These are phyloP conservation scores for Triglochin maritima DNA, from an alignment of 106 monocot species.

Conservation along the genomic window DNA sequence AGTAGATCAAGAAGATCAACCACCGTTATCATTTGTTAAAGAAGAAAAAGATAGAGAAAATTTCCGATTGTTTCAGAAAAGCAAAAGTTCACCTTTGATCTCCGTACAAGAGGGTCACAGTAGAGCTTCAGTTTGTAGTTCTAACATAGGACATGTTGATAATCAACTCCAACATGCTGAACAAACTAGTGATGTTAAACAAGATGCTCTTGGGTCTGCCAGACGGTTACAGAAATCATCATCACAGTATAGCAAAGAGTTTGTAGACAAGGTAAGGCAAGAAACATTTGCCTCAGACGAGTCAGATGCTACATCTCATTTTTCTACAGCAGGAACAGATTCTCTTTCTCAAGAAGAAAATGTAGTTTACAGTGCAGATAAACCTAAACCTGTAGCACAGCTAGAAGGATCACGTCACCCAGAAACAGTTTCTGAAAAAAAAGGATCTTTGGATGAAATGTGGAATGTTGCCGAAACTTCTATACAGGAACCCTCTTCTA, in stretches of 20 bases:
- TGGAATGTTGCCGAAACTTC: slow-evolving; percentile 35
- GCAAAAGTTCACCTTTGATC: background rate
- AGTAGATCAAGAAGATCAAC: background rate
- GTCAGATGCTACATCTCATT: slow-evolving; percentile 1
- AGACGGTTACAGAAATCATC: slow-evolving; percentile 26
- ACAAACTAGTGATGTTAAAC: slow-evolving; percentile 7
- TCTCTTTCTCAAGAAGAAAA: background rate
- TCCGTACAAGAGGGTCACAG: slow-evolving; percentile 1
- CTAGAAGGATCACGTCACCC: slow-evolving; percentile 19
- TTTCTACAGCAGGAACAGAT: slow-evolving; percentile 1
- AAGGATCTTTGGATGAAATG: slow-evolving; percentile 65
- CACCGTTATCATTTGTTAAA: too few species aligned
- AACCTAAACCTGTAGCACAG: slow-evolving; percentile 7
- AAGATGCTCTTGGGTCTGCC: slow-evolving; percentile 31
- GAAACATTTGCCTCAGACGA: slow-evolving; percentile 12
- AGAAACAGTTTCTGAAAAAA: slow-evolving; percentile 22
- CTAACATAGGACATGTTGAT: slow-evolving; percentile 1
- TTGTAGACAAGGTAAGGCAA: slow-evolving; percentile 27
- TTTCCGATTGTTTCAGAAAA: background rate
- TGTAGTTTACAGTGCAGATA: background rate
- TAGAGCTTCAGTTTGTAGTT: slow-evolving; percentile 6
- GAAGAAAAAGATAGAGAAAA: background rate
- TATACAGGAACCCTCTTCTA: slow-evolving; percentile 20
- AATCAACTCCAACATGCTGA: slow-evolving; percentile 1
- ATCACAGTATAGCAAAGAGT: slow-evolving; percentile 24